These are phyloP conservation scores for Leptographium procerum DNA, from an alignment of 2,329 filamentous ascomycete genomes.

Conservation along the genomic window DNA sequence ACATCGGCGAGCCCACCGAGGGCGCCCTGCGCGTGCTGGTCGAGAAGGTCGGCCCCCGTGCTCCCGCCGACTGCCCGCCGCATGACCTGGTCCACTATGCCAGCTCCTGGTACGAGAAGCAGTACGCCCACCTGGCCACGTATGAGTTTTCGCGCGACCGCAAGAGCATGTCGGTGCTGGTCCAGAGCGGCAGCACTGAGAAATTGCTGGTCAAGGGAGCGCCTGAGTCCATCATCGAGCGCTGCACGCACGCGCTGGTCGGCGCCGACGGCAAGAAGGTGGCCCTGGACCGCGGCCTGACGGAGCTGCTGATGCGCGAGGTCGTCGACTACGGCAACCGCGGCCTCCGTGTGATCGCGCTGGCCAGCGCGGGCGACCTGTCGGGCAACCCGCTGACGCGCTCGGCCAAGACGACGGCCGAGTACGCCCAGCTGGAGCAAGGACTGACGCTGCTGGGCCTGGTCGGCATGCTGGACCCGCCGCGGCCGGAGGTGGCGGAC, in stretches of 20 bases:
- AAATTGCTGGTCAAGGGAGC: conserved; percentile 93
- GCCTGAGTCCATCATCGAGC: conserved; percentile 85
- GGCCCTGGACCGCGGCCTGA: conserved; percentile 56
- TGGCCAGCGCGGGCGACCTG: conserved; percentile 74
- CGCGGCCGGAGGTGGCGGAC: conserved; percentile 76
- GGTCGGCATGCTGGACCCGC: conserved; percentile 93
- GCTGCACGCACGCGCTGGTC: conserved; percentile 72
- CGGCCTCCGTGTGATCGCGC: conserved; percentile 86
- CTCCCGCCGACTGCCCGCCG: conserved; percentile 40
- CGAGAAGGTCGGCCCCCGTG: conserved; percentile 85
- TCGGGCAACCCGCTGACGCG: conserved; percentile 56
- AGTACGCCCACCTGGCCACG: conserved; percentile 65
- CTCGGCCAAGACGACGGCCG: conserved; percentile 67
- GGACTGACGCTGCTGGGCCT: conserved; percentile 90
- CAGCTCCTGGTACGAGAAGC: conserved; percentile 73
- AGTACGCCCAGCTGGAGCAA: conserved; percentile 83
- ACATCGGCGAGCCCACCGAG: conserved; percentile 89
- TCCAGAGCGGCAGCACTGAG: conserved; percentile 47
- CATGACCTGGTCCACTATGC: conserved; percentile 65
- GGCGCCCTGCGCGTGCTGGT: conserved; percentile 81
- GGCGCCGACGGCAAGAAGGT: conserved; percentile 71
- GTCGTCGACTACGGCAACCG: conserved; percentile 83
- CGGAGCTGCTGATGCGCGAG: conserved; percentile 62
- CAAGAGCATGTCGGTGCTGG: conserved; percentile 98
- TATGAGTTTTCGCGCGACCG: conserved; percentile 96